Conservation (phyloP, 1,284 basidiomycete species). For the Cryptococcus neoformans region DNA sequence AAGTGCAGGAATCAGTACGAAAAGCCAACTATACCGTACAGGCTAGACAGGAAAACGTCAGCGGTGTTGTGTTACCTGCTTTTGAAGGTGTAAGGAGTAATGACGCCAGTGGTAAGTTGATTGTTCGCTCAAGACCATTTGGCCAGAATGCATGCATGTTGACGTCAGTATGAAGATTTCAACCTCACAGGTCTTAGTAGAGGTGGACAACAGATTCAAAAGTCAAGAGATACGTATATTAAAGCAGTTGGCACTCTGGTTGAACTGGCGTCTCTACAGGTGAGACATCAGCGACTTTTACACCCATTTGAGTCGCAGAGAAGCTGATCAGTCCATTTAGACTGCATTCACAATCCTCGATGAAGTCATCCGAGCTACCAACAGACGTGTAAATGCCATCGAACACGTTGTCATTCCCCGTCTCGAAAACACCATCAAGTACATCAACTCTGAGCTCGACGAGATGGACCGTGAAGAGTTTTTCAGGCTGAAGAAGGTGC, state of each 20-base stretch:
- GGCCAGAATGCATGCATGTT: not conserved
- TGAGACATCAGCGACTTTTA: constrained; percentile 17
- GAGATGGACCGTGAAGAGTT: constrained; percentile 99
- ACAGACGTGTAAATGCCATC: constrained; percentile 97
- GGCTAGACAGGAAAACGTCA: constrained; percentile 97
- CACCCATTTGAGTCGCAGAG: not conserved
- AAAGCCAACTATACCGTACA: constrained; percentile 87
- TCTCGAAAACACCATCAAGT: constrained; percentile 96
- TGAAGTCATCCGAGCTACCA: constrained; percentile 98
- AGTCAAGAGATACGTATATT: constrained; percentile 91
- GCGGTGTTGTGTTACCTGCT: constrained; percentile 92
- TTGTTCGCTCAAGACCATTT: constrained; percentile 9
- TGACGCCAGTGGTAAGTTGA: constrained; percentile 65
- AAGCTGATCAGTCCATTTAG: constrained; percentile 50
- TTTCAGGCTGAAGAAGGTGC: constrained; percentile 94
- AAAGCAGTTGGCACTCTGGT: constrained; percentile 97
- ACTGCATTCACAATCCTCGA: constrained; percentile 99
- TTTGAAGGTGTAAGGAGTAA: constrained; percentile 84
- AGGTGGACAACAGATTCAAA: constrained; percentile 94
- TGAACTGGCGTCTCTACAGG: constrained; percentile 84
- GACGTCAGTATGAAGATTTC: constrained; percentile 64
- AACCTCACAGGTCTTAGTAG: constrained; percentile 96
- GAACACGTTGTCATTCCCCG: constrained; percentile 97
- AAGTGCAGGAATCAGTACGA: constrained; percentile 66
- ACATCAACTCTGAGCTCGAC: constrained; percentile 93